These are phyloP conservation scores for Lichenothelia convexa DNA, from an alignment of 495 filamentous ascomycete species.

Conservation along the genomic window DNA sequence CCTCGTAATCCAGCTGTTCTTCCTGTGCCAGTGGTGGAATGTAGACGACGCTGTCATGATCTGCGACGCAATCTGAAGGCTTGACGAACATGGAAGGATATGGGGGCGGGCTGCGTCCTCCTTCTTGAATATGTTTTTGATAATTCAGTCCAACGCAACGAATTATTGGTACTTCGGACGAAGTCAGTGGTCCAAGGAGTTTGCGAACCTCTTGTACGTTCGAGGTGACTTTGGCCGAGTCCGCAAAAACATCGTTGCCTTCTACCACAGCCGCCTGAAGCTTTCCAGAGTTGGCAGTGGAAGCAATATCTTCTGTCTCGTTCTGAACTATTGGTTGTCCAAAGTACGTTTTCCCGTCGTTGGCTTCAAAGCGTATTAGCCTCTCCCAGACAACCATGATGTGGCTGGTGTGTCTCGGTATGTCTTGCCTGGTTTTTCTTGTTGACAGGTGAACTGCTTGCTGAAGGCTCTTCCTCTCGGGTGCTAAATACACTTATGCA, in stretches of 20 bases:
- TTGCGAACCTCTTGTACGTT: conserved; percentile 8
- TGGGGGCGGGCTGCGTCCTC: conserved; percentile 27
- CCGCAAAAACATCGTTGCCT: conserved; percentile 12
- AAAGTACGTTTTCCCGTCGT: conserved; percentile 26
- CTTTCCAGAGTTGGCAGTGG: too few species aligned
- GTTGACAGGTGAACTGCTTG: too few species aligned
- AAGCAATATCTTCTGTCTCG: conserved; percentile 25
- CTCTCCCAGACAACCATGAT: too few species aligned
- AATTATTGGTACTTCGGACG: conserved; percentile 15
- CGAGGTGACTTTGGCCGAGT: background rate
- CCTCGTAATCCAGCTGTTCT: conserved; percentile 33
- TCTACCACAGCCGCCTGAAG: conserved; percentile 8
- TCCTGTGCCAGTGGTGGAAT: conserved; percentile 33
- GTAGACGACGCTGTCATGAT: conserved; percentile 22
- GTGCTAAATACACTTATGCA: too few species aligned
- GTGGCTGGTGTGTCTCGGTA: too few species aligned
- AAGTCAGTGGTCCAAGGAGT: conserved; percentile 14
- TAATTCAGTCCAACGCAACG: conserved; percentile 20
- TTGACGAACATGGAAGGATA: conserved; percentile 35
- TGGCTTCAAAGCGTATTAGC: conserved; percentile 7
- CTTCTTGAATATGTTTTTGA: conserved; percentile 27
- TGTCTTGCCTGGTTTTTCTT: too few species aligned
- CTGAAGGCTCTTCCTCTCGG: too few species aligned
- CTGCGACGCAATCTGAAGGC: conserved; percentile 25
- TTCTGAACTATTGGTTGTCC: conserved; percentile 32